These are phyloP conservation scores for Diddensiella caesifluorescens DNA, from an alignment of 805 yeast genomes.

Conservation along the genomic window DNA sequence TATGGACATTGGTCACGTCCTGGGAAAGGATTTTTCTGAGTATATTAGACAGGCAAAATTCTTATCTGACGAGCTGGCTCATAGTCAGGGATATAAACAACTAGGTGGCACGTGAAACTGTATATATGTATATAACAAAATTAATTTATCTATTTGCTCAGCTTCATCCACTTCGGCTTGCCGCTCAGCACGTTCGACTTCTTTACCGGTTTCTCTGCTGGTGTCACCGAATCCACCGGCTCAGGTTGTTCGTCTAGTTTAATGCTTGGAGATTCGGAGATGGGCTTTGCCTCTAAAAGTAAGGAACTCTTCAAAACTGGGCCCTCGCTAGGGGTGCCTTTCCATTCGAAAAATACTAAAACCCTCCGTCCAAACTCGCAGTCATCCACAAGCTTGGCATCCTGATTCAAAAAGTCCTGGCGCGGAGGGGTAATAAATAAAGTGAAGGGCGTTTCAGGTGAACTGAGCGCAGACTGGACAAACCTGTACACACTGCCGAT, in stretches of 20 bases:
- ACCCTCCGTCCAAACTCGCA: slow-evolving; percentile 45
- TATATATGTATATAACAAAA: slow-evolving; percentile 2
- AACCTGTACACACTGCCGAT: slow-evolving; percentile 32
- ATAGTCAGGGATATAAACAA: not conserved
- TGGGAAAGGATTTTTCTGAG: not conserved
- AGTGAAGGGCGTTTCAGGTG: slow-evolving; percentile 33
- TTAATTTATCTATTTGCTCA: slow-evolving; percentile 9
- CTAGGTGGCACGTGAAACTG: not conserved
- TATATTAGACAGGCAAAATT: not conserved
- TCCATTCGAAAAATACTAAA: slow-evolving; percentile 37
- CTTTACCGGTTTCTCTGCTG: slow-evolving; percentile 3
- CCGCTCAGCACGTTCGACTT: no score
- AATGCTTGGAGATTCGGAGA: slow-evolving; percentile 31
- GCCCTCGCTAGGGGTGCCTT: slow-evolving; percentile 1
- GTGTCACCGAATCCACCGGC: no score
- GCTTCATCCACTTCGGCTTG: slow-evolving; percentile 19
- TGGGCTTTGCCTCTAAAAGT: slow-evolving; percentile 31
- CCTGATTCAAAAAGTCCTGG: slow-evolving; percentile 30
- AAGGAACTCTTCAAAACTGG: slow-evolving; percentile 16
- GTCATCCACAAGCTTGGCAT: slow-evolving; percentile 34
- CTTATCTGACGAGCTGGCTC: not conserved
- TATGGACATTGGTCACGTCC: not conserved
- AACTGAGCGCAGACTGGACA: slow-evolving; percentile 30
- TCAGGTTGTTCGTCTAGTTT: slow-evolving; percentile 12
- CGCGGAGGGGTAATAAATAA: slow-evolving; percentile 49